A percentile compares a stretch with the other conserved stretches of the same genome.
These are phyloP conservation scores for Durusdinium trenchii DNA, from an alignment of 73 alveolate species.

Conservation along the genomic window DNA sequence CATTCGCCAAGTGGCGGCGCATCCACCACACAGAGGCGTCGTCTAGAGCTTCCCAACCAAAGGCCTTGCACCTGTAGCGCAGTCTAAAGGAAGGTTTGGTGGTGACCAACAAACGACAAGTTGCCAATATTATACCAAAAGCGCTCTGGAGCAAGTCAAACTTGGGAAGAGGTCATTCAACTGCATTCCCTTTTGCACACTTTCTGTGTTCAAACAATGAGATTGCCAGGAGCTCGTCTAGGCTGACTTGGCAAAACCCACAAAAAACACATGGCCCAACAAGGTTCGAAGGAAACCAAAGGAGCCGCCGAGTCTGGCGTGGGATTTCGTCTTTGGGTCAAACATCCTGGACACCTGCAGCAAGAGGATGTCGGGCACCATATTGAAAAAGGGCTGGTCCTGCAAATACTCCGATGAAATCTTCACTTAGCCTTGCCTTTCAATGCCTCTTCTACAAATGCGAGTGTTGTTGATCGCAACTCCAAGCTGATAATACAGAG, in stretches of 20 bases:
- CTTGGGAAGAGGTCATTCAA: not conserved
- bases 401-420: too few species aligned
- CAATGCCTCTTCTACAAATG: too few species aligned
- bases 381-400: constrained; percentile 41
- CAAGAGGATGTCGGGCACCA: constrained; percentile 71
- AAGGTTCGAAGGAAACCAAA: too few species aligned
- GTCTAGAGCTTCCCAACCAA: constrained; percentile 62
- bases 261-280: not conserved
- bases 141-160: not conserved
- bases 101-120: not conserved
- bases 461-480: too few species aligned
- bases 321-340: too few species aligned
- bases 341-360: constrained; percentile 61
- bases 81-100: not conserved
- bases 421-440: too few species aligned
- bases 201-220: not conserved
- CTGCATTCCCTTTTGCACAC: too few species aligned
- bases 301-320: too few species aligned
- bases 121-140: not conserved
- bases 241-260: not conserved
- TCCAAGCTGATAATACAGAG: too few species aligned
- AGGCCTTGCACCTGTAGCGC: constrained; percentile 63
- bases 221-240: not conserved
- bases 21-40: constrained; percentile 24
- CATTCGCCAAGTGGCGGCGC: not conserved